A percentile compares a stretch with the other conserved stretches of the same genome.
These are phyloP conservation scores for Hyaloscypha bicolor DNA, from an alignment of 495 filamentous ascomycete genomes.

Conservation along the genomic window DNA sequence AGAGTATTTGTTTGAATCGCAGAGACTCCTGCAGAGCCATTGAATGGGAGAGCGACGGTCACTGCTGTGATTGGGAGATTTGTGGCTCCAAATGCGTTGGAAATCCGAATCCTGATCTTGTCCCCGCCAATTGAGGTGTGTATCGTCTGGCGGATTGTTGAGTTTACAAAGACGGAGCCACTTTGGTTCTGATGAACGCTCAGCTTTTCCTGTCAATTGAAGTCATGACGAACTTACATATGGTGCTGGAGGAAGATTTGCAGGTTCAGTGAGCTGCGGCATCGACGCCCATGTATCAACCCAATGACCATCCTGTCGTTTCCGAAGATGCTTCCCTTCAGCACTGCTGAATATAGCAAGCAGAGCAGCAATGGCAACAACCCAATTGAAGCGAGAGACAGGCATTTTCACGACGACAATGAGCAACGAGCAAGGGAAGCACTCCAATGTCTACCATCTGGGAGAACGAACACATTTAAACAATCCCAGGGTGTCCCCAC, in stretches of 20 bases:
- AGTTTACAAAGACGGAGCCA: slow-evolving; percentile 46
- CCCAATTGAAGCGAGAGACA: background rate
- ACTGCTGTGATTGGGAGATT: slow-evolving; percentile 63
- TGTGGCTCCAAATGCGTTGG: slow-evolving; percentile 66
- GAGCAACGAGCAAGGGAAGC: background rate
- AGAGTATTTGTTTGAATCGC: slow-evolving; percentile 53
- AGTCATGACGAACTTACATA: slow-evolving; percentile 49
- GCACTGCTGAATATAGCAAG: background rate
- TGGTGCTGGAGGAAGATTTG: slow-evolving; percentile 60
- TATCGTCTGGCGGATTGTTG: slow-evolving; percentile 69
- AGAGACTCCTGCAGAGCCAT: slow-evolving; percentile 44
- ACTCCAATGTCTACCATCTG: background rate
- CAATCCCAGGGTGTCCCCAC: background rate
- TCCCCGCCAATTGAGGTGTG: slow-evolving; percentile 57
- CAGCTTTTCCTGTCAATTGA: background rate
- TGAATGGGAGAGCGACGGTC: slow-evolving; percentile 55
- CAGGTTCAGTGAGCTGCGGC: slow-evolving; percentile 65
- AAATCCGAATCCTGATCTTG: slow-evolving; percentile 63
- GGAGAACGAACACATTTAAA: background rate
- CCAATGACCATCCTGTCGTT: slow-evolving; percentile 52
- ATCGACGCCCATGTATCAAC: slow-evolving; percentile 67
- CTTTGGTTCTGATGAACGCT: slow-evolving; percentile 18
- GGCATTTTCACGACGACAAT: background rate
- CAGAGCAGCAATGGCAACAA: background rate
- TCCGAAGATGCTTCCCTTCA: background rate